Evolutionary conservation across 1,284 basidiomycete species (phyloP).

Genomic region (Trametes hirsuta): DNA sequence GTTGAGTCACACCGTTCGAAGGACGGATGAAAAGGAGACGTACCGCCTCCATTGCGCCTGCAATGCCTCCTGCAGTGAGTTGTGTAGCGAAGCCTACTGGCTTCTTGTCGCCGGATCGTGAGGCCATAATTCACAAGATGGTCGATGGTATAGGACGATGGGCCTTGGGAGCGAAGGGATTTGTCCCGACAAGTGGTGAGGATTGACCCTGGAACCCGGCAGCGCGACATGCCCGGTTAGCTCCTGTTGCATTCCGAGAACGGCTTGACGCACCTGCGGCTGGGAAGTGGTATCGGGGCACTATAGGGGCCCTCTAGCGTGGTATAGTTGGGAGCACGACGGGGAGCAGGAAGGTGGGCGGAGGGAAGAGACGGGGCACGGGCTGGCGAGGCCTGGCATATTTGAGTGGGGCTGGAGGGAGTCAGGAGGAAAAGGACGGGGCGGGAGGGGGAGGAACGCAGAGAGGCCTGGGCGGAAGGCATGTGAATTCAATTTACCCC

Average conservation of each 20-base stretch:
- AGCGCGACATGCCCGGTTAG: neutral
- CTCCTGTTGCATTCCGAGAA: constrained; percentile 7
- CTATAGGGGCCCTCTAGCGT: neutral
- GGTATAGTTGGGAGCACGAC: neutral
- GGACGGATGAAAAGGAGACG: constrained; percentile 37
- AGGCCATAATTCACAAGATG: constrained; percentile 44
- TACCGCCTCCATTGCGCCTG: constrained; percentile 90
- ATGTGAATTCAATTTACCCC: constrained; percentile 3
- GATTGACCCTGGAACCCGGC: too few relatives aligned
- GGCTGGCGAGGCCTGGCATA: neutral
- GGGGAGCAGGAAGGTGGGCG: neutral
- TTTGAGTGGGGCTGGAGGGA: constrained; percentile 7
- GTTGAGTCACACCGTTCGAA: neutral
- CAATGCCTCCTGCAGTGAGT: constrained; percentile 89
- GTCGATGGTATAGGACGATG: neutral
- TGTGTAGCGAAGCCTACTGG: constrained; percentile 87
- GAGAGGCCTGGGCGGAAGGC: constrained; percentile 3
- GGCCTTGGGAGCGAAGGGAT: neutral
- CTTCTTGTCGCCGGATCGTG: constrained; percentile 64
- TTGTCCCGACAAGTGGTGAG: neutral
- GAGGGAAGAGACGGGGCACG: constrained; percentile 1
- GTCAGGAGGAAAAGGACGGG: neutral
- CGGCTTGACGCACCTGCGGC: neutral
- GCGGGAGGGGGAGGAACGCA: constrained; percentile 1
- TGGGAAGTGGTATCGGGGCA: neutral